Base-by-base conservation (phyloP, 176 grass and related monocot species). In the Juncus inflexus region DNA sequence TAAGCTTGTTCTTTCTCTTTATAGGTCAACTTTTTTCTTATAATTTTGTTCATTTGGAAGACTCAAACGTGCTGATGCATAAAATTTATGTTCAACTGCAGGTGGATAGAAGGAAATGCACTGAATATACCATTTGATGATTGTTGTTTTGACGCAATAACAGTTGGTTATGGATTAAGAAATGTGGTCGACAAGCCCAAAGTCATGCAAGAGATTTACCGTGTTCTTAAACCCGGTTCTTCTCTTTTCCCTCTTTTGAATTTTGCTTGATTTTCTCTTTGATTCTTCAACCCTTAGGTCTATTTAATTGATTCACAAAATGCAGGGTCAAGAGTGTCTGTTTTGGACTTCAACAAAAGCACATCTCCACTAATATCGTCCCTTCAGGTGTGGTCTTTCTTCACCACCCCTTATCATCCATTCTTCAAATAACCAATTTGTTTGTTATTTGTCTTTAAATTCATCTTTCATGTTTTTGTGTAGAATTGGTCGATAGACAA, bases 321-420 rank as follows among this genome's bases (percentile, higher is more conserved):
- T 72, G 37, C 64, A 97, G 92, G 85, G 72, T 97, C 92, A 83
- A 89, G 75, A 74, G 87, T 56, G 6, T 97, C 92, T 38, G 72
- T 91, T 42, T 80, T 89, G 75, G 92, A 97, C 87, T 97, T 97
- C 52, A 97, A 91, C 75, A 97, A 89, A 77, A 97, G 92, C 16
- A 86, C 82, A 10, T 91, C 88, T 58, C 50, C 74, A 79, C 79
- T 97, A 43, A 78, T 84, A 6, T 35, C 83, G 57, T 86, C 67
- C 0, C 74, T 83, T 36, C 92, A 97, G 84, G 92, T 97, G 80
- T 37, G 35, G 52, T 14, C 3, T 12, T 50, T 12, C 7, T 37
- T 58, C 37, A n/a, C 51, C 12, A n/a, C 37, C 7, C 9, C 14
- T 39, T 39, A 42, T 47, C 12, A 75, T 35, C 0, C 3, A 2